Evolutionary conservation across 2,329 filamentous ascomycete species (phyloP), one percentile per base, ranked within the genome.

Genomic region (Aureobasidium sp.): DNA sequence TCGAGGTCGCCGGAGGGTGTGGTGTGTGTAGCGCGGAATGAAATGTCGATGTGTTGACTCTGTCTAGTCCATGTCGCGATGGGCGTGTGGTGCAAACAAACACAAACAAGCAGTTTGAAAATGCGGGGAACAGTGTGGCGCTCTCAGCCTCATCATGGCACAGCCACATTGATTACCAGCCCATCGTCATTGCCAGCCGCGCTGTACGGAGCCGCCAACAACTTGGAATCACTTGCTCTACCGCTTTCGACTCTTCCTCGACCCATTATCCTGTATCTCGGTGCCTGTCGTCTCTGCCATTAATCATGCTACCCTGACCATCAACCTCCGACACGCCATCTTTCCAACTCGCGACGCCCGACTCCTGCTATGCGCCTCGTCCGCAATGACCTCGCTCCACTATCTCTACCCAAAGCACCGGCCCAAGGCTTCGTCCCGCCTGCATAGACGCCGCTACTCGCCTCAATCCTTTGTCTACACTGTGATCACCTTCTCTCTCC

Each of bases 381-480:
- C 15, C 57, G 45, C 57, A 49, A 60, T 60, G 57, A 33, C 57
- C 14, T 29, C 35, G 19, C 22, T 45, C 14, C 42, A 37, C 19
- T 7, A 44, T 31, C 57, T 50, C 57, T 40, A 60, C 37, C 57
- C 57, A 15, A 39, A 35, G n/a, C 19, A 47, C 22, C 42, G 54
- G 5, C 9, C 22, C 42, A 27, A 35, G 8, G 57, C 57, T 33
- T 42, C 24, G 29, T 40, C 31, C 22, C 57, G 57, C 17, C 22
- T 60, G 2, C 50, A 53, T n/a, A 48, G 49, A 39, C 49, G 39
- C 11, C 49, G 49, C 8, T 61, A 61, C 19, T 53, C 48, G 29
- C 49, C 60, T 12, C 49, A 61, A 2, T 63, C 69, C 14, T 65
- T 71, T 37, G 50, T 61, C 48, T 58, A 63, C 7, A 65, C 63